These are phyloP conservation scores for Eurotiales sp. DNA, from an alignment of 2,329 filamentous ascomycete genomes.

Conservation along the genomic window DNA sequence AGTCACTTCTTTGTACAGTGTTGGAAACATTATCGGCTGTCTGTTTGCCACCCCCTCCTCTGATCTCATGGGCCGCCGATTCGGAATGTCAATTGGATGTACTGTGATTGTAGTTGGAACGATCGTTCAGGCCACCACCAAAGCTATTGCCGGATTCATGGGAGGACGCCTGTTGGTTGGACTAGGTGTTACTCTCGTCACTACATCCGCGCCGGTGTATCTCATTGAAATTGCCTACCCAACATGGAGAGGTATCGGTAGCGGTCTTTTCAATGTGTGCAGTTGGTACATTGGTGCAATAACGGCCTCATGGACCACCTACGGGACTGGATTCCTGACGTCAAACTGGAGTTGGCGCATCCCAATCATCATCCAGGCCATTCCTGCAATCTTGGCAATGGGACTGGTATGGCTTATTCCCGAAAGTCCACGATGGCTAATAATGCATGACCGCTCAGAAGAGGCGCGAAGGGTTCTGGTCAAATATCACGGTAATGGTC, in stretches of 20 bases:
- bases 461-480: constrained; percentile 56
- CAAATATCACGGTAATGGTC: constrained; percentile 56
- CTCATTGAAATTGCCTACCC: constrained; percentile 30
- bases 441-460: constrained; percentile 55
- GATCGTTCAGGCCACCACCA: constrained; percentile 22
- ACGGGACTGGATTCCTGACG: constrained; percentile 22
- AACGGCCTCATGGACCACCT: constrained; percentile 19
- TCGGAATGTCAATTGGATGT: constrained; percentile 42
- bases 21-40: constrained; percentile 43
- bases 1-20: constrained; percentile 41
- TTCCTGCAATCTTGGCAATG: constrained; percentile 47
- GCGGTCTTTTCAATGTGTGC: constrained; percentile 27
- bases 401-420: constrained; percentile 53
- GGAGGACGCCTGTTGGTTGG: constrained; percentile 30
- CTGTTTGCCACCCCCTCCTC: constrained; percentile 43
- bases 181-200: constrained; percentile 34
- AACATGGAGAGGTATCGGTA: constrained; percentile 25
- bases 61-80: constrained; percentile 44
- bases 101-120: constrained; percentile 25
- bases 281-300: constrained; percentile 17
- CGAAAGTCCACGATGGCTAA: constrained; percentile 61
- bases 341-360: constrained; percentile 51
- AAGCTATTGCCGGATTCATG: constrained; percentile 24
- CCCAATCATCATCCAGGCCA: constrained; percentile 54
- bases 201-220: constrained; percentile 27